Evolutionary conservation across 495 filamentous ascomycete genomes (phyloP), one percentile per base, ranked within the genome.

Genomic region (Trichocladium antarcticum): DNA sequence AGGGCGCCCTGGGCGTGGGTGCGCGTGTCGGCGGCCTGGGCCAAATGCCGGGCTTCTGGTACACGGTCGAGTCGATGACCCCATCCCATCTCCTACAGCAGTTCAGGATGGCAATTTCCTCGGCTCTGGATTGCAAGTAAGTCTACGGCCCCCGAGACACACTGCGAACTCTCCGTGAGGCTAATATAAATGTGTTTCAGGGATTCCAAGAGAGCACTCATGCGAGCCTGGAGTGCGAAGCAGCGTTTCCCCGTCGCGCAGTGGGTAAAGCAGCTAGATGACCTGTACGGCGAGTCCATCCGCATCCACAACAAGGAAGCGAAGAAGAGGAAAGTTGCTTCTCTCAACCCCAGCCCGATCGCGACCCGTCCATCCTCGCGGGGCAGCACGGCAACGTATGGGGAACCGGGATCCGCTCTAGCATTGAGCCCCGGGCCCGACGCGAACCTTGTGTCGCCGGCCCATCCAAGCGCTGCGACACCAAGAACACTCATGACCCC

Each of bases 21-120:
- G 79, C 82, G 29, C 69, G 75, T 15, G 75, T 79, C 24, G 75
- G 75, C 70, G 82, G 82, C 63, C 70, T 88, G 27, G 84, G 84
- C 2, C 80, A 85, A 53, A 86, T 87, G 82, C 84, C 84, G n/a
- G 83, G 84, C 31, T 86, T 78, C 72, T 83, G 80, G 80, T 82
- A 74, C 57, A 86, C 73, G 51, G 74, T 67, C 47, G 84, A 89
- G 63, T 84, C 80, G 0, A 83, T 74, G 10, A 79, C 80, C 3
- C 82, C 82, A 1, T 74, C 74, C 12, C 84, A 89, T 65, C 60
- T 87, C 14, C 61, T 87, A 36, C 78, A 79, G 32, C 84, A 89
- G 60, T 87, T 87, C 65, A 81, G 77, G 52, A 68, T 74, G 45
- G 80, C 84, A 14, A 84, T 87, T 50, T 66, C 76, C 19, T 78